These are phyloP conservation scores for Penicillium sp. DNA, from an alignment of 2,329 filamentous ascomycete genomes.

Conservation along the genomic window DNA sequence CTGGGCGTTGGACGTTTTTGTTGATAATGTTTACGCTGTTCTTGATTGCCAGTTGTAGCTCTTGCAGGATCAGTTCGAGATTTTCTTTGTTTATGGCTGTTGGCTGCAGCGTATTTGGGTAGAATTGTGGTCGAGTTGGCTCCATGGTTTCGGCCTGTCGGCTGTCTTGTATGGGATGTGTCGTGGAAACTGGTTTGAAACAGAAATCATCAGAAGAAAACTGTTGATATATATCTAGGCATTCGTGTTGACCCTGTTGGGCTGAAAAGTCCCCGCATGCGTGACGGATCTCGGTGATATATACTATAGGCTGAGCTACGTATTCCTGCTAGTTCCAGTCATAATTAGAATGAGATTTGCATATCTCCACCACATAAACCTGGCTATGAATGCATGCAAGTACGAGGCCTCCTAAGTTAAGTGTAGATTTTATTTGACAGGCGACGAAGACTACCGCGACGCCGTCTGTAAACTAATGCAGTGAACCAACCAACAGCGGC, in stretches of 20 bases:
- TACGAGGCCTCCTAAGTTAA: too few relatives aligned
- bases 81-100: slow-evolving; percentile 17
- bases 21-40: slow-evolving; percentile 26
- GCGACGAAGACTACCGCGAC: too few relatives aligned
- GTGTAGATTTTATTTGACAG: not conserved
- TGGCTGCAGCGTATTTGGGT: slow-evolving; percentile 23
- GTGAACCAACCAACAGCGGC: too few relatives aligned
- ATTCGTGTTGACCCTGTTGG: not conserved
- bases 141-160: not conserved
- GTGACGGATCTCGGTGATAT: too few relatives aligned
- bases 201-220: too few relatives aligned
- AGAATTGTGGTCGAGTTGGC: slow-evolving; percentile 22
- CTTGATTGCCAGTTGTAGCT: slow-evolving; percentile 28
- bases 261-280: not conserved
- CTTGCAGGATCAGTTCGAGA: slow-evolving; percentile 21
- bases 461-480: not conserved
- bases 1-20: slow-evolving; percentile 20
- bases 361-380: not conserved
- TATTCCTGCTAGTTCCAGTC: not conserved
- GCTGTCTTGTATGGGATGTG: not conserved
- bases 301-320: not conserved
- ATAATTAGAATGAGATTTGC: not conserved
- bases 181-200: not conserved
- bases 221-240: too few relatives aligned
- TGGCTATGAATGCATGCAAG: not conserved